Base-by-base conservation (phyloP, 345 rosid genomes). In the Salix koriyanagi region DNA sequence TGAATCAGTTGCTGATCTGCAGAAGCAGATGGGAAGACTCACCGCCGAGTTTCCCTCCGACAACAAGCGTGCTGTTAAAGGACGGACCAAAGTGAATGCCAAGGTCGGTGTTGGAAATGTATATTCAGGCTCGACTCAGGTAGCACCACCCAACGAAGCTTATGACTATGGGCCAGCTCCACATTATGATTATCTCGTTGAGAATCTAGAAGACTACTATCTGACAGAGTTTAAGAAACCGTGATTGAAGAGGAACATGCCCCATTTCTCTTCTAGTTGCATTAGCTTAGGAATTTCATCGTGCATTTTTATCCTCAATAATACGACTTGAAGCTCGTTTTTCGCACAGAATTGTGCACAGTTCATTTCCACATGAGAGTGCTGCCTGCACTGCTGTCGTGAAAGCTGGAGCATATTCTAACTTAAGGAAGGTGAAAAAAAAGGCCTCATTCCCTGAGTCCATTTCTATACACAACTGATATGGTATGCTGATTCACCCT, bases 21-120 rank as follows among this genome's bases (percentile, higher is more conserved):
- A 94, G 88, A 96, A 91, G 80, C 97, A 93, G 87, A 96, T 94
- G 98, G 94, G 95, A 79, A 90, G 92, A 81, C 95, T 96, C 56
- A 83, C 91, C 2, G 95, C 97, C 6, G 98, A 94, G 83, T 93
- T 93, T 71, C 96, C 97, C 19, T 71, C 89, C 1, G 95, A 93
- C 14, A 91, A 85, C 86, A 93, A 93, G 80, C 97, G 94, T 65
- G 74, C 84, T 32, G 83, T 86, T 73, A 91, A 90, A 76, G 97
- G 91, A 60, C 86, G 94, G 70, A 82, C 89, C 71, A 93, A 88
- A 79, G 77, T 87, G 74, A 88, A 81, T 74, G 75, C 86, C 5
- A 93, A 92, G 71, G 39, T 68, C 12, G 77, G 79, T 26, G 76
- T n/a, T 19, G 79, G 68, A 66, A 82, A 71, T 76, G 75, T 70